A percentile compares a stretch with the other conserved stretches of the same genome.
Evolutionary conservation across 2,329 filamentous ascomycete species (phyloP).

Genomic region (Intubia oerlemansii): DNA sequence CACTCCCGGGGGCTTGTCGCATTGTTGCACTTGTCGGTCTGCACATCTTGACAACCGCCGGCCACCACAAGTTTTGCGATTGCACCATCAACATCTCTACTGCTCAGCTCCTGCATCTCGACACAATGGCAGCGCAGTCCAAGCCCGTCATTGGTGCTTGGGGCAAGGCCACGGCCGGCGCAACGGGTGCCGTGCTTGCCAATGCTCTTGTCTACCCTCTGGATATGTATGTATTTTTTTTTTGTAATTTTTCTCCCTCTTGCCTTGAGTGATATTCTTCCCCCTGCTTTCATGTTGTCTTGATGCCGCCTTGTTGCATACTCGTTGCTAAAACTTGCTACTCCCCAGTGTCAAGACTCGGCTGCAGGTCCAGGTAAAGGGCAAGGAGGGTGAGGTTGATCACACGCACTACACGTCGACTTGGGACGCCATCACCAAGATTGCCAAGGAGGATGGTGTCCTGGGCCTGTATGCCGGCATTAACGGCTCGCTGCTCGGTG

Average conservation of each 20-base stretch:
- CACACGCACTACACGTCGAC: slow-evolving; percentile 66
- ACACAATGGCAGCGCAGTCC: slow-evolving; percentile 26
- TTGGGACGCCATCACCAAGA: slow-evolving; percentile 72
- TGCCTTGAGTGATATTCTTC: no score
- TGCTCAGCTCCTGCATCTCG: not conserved
- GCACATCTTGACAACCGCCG: no score
- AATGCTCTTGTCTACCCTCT: slow-evolving; percentile 92
- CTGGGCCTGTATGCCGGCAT: slow-evolving; percentile 77
- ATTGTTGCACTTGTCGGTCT: no score
- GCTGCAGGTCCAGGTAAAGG: slow-evolving; percentile 81
- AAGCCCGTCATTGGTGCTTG: slow-evolving; percentile 69
- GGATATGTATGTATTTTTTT: slow-evolving; percentile 51
- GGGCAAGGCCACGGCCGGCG: slow-evolving; percentile 82
- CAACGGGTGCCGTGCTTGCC: slow-evolving; percentile 78
- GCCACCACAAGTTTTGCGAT: no score
- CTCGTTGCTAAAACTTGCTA: no score
- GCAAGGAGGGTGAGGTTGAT: slow-evolving; percentile 20
- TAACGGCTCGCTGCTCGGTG: slow-evolving; percentile 65
- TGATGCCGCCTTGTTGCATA: no score
- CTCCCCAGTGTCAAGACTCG: slow-evolving; percentile 69
- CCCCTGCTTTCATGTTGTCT: no score
- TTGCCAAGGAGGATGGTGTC: slow-evolving; percentile 60
- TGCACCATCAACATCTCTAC: not conserved
- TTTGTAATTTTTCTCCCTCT: not conserved
- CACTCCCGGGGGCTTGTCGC: no score